Percentiles rank a stretch among this genome's conserved stretches.
These are phyloP conservation scores for Capsella rubella DNA, from an alignment of 441 rosid species.

Conservation along the genomic window DNA sequence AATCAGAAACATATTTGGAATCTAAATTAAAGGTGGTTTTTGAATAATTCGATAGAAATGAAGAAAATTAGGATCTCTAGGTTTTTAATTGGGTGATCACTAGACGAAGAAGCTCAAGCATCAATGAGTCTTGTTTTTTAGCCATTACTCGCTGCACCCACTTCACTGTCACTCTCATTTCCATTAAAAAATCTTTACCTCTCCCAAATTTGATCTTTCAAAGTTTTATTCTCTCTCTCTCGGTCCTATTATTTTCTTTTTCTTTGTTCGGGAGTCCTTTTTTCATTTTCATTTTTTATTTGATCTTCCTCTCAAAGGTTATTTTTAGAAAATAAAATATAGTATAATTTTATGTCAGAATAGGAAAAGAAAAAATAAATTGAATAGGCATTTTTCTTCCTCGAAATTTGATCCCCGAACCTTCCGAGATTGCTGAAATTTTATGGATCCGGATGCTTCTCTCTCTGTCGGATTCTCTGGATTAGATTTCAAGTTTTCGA, in stretches of 20 bases:
- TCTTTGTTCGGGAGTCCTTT: not conserved
- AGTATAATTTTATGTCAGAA: constrained; percentile 36
- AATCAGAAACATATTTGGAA: constrained; percentile 22
- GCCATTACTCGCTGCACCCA: constrained; percentile 65
- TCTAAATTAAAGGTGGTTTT: constrained; percentile 16
- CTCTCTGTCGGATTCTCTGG: constrained; percentile 45
- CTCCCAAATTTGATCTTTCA: not conserved
- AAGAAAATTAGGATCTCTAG: constrained; percentile 42
- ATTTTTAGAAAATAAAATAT: not conserved
- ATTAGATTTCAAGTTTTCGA: constrained; percentile 63
- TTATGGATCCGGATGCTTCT: constrained; percentile 55
- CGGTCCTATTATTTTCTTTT: not conserved
- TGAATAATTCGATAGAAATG: constrained; percentile 42
- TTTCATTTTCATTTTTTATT: not conserved
- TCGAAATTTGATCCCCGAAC: constrained; percentile 52
- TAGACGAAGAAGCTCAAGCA: constrained; percentile 57
- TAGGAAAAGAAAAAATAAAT: not conserved
- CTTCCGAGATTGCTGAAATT: constrained; percentile 53
- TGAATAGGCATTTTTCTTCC: constrained; percentile 20
- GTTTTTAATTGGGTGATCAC: constrained; percentile 46
- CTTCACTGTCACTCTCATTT: constrained; percentile 55
- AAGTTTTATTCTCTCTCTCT: not conserved
- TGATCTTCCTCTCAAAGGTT: not conserved
- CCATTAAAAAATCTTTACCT: not conserved
- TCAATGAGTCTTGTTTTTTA: constrained; percentile 56